Percentiles rank a stretch among this genome's conserved stretches.
Evolutionary conservation across 129 eudicot genomes (phyloP).

Genomic region (Rutidosis leptorrhynchoides): DNA sequence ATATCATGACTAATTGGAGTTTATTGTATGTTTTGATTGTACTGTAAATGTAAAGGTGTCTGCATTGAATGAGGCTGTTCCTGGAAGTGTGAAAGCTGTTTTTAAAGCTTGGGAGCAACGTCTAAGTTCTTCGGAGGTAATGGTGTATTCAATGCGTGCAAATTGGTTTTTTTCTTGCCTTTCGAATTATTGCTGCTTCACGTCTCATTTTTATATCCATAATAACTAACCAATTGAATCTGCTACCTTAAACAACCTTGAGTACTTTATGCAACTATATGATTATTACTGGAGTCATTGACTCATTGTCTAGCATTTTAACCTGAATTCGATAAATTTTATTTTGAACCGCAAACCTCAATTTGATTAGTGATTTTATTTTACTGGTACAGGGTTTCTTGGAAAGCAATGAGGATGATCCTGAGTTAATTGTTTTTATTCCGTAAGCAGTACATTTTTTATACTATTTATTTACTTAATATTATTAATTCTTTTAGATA

Average conservation of each 20-base stretch:
- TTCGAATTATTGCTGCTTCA: constrained; percentile 7
- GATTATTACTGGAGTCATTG: constrained; percentile 5
- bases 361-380: constrained; percentile 23
- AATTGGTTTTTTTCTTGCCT: background rate
- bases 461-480: background rate
- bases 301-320: constrained; percentile 10
- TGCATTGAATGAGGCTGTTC: constrained; percentile 91
- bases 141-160: background rate
- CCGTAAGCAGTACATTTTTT: constrained; percentile 55
- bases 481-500: background rate
- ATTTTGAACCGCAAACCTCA: no score
- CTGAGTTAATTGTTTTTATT: constrained; percentile 85
- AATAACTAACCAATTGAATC: background rate
- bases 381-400: constrained; percentile 55
- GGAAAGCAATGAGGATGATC: constrained; percentile 99
- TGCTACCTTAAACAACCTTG: background rate
- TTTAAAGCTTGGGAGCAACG: constrained; percentile 96
- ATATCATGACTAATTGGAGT: no score
- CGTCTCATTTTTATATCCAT: background rate
- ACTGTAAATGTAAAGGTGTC: constrained; percentile 59
- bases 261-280: background rate
- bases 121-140: constrained; percentile 72
- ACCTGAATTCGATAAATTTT: no score
- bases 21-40: background rate
- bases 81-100: constrained; percentile 89